Evolutionary conservation across 1,284 basidiomycete genomes (phyloP), one percentile per base, ranked within the genome.

Genomic region (Agroathelia rolfsii): DNA sequence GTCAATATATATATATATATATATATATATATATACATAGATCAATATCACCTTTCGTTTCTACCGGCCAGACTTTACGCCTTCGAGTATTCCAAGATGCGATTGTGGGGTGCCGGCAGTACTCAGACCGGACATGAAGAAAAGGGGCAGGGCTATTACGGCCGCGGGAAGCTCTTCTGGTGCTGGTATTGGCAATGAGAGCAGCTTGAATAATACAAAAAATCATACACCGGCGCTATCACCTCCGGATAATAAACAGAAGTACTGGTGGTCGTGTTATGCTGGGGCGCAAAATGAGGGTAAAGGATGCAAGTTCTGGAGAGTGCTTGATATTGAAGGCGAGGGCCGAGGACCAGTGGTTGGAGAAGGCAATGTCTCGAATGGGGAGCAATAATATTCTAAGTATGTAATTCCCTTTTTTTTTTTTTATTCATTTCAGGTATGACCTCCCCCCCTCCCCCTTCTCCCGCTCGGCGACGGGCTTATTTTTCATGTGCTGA

Each of bases 41-140:
- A 89, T 93, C 46, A 92, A 90, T 47, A 80, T 93, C 36, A 93
- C 88, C 0, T 92, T 92, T 52, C 68, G 87, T 24, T 89, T 89
- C 52, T 90, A 84, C 44, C 70, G 85, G 37, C 77, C 85, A 24
- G 90, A 95, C 57, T 95, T 86, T 51, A 65, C 68, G 17, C 76
- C 90, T 1, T 51, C 64, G 8, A 72, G 58, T 21, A 82, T 69
- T 2, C 80, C 82, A 3, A 62, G 63, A 21, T 95, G 90, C 51
- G 73, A 77, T 45, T 95, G 90, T 50, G 77, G 73, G 5, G 62
- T 86, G 9, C 86, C 87, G 3, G 79, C 75, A 34, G 70, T 83
- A 24, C 58, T 89, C 29, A 59, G 81, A n/a, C 68, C 83, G 1
- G 83, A 88, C 45, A 84, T 84, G 79, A 85, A 84, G 50, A 72